Evolutionary conservation across 352 stramenopile genomes (phyloP).

Genomic region (Phytophthora sp.): DNA sequence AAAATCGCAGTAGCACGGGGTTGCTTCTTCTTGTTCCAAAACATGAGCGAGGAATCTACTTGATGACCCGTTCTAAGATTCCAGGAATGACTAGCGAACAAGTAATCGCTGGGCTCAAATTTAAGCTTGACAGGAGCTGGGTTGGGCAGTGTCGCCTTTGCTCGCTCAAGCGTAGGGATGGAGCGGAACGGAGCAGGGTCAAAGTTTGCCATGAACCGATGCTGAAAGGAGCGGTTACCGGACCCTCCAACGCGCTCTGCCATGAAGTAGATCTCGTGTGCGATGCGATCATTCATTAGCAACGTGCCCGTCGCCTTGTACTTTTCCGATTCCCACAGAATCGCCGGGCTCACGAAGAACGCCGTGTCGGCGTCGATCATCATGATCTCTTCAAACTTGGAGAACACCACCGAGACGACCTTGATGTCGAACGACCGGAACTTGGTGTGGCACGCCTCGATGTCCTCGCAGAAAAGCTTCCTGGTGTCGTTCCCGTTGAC

Average conservation of each 20-base stretch:
- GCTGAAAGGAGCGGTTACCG: slow-evolving; percentile 24
- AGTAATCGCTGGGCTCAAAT: slow-evolving; percentile 40
- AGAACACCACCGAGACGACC: slow-evolving; percentile 39
- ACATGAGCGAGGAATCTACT: slow-evolving; percentile 57
- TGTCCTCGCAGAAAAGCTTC: slow-evolving; percentile 37
- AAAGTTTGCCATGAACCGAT: slow-evolving; percentile 46
- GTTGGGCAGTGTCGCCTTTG: slow-evolving; percentile 26
- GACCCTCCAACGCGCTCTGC: slow-evolving; percentile 11
- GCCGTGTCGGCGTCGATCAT: slow-evolving; percentile 51
- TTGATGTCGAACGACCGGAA: slow-evolving; percentile 44
- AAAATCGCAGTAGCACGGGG: slow-evolving; percentile 53
- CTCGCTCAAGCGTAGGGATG: slow-evolving; percentile 29
- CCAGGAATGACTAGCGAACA: slow-evolving; percentile 51
- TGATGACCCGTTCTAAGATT: slow-evolving; percentile 55
- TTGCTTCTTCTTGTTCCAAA: slow-evolving; percentile 60
- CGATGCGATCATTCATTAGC: slow-evolving; percentile 56
- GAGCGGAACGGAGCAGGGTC: slow-evolving; percentile 37
- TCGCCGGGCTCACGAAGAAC: slow-evolving; percentile 45
- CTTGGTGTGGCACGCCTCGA: slow-evolving; percentile 30
- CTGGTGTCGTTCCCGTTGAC: background rate
- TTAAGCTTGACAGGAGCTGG: slow-evolving; percentile 13
- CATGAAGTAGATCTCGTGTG: slow-evolving; percentile 41
- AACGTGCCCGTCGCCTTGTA: slow-evolving; percentile 43
- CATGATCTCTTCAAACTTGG: slow-evolving; percentile 56
- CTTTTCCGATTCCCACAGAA: slow-evolving; percentile 33